A percentile compares a stretch with the other conserved stretches of the same genome.
Conservation (phyloP, 495 filamentous ascomycete species). For the Entonaema liquescens region DNA sequence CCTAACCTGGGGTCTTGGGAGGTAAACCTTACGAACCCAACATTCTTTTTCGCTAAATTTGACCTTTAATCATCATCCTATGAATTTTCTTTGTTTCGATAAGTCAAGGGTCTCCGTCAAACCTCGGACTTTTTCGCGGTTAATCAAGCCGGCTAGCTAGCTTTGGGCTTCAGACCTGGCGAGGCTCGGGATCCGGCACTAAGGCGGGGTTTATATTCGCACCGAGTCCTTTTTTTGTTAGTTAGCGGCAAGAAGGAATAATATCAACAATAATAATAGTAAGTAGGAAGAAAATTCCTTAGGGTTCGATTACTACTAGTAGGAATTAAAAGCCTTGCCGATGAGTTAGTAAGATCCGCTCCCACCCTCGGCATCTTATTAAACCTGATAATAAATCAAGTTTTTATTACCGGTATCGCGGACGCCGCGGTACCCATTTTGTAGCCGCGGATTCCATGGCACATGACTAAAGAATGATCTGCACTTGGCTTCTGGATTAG, state of each 20-base stretch:
- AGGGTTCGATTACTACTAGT: conserved; percentile 11
- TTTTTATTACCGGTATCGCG: conserved; percentile 37
- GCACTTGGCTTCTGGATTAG: conserved; percentile 10
- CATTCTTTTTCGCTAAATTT: neutral
- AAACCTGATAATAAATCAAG: conserved; percentile 24
- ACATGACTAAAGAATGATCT: conserved; percentile 29
- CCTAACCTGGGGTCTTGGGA: neutral
- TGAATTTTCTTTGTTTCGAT: neutral
- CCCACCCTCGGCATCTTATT: conserved; percentile 32
- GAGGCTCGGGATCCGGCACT: conserved; percentile 26
- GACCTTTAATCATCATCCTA: neutral
- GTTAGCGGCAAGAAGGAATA: neutral
- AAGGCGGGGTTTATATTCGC: conserved; percentile 32
- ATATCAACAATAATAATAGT: neutral
- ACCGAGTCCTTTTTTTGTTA: conserved; percentile 8
- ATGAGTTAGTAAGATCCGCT: conserved; percentile 28
- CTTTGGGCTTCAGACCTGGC: conserved; percentile 1
- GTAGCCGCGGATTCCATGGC: conserved; percentile 16
- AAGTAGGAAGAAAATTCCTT: conserved; percentile 13
- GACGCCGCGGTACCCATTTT: conserved; percentile 14
- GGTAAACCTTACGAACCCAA: neutral
- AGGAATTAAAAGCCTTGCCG: neutral
- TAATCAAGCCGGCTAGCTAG: neutral
- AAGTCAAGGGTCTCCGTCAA: neutral
- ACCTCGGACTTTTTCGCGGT: neutral